These are phyloP conservation scores for Phylloporus arenicola DNA, from an alignment of 768 basidiomycete species.

Conservation along the genomic window DNA sequence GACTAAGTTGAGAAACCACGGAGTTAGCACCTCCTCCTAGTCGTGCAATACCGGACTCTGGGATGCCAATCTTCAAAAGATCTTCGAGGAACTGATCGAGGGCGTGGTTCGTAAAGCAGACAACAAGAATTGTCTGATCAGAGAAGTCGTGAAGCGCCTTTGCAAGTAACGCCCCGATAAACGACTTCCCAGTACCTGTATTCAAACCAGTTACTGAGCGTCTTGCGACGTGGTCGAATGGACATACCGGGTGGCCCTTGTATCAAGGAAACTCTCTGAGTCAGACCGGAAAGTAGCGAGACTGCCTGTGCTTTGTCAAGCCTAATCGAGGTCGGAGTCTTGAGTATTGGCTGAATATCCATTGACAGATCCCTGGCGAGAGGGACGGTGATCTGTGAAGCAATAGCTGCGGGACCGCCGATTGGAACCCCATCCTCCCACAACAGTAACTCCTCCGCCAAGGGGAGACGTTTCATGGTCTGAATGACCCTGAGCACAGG, in stretches of 20 bases:
- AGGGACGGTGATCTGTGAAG: constrained; percentile 20
- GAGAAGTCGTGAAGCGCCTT: constrained; percentile 52
- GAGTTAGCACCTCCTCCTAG: constrained; percentile 50
- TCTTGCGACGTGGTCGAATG: neutral
- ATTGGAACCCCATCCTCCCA: constrained; percentile 37
- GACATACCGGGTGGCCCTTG: constrained; percentile 65
- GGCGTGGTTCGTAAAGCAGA: constrained; percentile 73
- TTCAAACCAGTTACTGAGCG: neutral
- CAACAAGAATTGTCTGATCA: constrained; percentile 51
- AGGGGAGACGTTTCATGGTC: constrained; percentile 40
- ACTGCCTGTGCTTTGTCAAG: constrained; percentile 50
- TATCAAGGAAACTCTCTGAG: constrained; percentile 53
- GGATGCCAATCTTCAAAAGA: constrained; percentile 55
- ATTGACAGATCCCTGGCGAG: constrained; percentile 29
- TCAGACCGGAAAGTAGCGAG: constrained; percentile 48
- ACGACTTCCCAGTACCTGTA: constrained; percentile 69
- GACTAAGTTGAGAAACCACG: constrained; percentile 40
- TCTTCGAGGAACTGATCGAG: constrained; percentile 66
- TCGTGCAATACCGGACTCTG: constrained; percentile 43
- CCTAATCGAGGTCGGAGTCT: constrained; percentile 33
- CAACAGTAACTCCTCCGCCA: constrained; percentile 49
- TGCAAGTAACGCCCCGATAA: constrained; percentile 62
- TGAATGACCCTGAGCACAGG: constrained; percentile 58
- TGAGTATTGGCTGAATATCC: constrained; percentile 39
- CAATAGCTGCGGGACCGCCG: constrained; percentile 9